phyloP scores from a whole-genome alignment of 352 stramenopile species.

The Phytophthora niederhauseri region DNA sequence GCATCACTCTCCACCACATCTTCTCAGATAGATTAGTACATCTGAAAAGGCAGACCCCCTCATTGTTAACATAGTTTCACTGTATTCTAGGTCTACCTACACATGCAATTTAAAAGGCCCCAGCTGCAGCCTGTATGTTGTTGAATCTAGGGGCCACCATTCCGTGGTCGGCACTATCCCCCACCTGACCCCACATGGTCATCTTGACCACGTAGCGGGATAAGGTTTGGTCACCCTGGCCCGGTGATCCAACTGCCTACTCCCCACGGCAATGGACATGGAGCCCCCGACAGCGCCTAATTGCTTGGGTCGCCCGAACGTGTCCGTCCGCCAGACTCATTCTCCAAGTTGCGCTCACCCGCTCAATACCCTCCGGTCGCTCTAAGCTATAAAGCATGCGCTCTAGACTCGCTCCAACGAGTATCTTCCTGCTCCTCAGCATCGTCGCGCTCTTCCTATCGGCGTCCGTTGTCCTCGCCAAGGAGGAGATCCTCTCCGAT shows the following conservation, averaged over 20 bases:
- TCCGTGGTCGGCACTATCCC: too few relatives aligned
- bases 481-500: slow-evolving; percentile 15
- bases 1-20: too few relatives aligned
- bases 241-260: background rate
- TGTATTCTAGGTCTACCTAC: too few relatives aligned
- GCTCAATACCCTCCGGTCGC: slow-evolving; percentile 9
- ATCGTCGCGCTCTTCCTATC: background rate
- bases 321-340: background rate
- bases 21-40: too few relatives aligned
- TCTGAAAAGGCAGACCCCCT: too few relatives aligned
- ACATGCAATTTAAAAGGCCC: too few relatives aligned
- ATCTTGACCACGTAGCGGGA: too few relatives aligned
- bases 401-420: background rate
- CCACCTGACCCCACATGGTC: too few relatives aligned
- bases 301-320: background rate
- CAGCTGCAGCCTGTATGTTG: too few relatives aligned
- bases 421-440: slow-evolving; percentile 12
- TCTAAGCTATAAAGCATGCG: slow-evolving; percentile 12
- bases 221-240: background rate
- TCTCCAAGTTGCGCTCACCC: slow-evolving; percentile 20
- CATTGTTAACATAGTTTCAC: too few relatives aligned
- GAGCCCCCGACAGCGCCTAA: background rate
- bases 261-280: background rate
- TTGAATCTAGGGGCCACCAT: too few relatives aligned
- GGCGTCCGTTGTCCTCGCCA: slow-evolving; percentile 3